These are phyloP conservation scores for Solanum clarkiae DNA, from an alignment of 257 asterid species.

Conservation along the genomic window DNA sequence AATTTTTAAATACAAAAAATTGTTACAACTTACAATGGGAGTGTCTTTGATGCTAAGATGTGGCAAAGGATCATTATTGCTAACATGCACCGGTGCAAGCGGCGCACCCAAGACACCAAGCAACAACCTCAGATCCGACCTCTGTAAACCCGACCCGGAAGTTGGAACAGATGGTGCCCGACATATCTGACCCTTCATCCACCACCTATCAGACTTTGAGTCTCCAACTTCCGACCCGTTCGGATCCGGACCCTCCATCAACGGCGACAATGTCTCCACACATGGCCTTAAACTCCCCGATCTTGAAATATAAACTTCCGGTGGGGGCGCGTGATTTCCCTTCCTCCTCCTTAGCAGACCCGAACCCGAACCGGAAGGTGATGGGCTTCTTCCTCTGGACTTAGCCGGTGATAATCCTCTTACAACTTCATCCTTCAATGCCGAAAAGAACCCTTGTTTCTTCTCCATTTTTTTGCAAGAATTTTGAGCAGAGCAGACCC, in stretches of 20 bases:
- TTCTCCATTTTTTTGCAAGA: conserved; percentile 32
- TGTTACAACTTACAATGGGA: conserved; percentile 10
- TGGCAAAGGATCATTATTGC: conserved; percentile 38
- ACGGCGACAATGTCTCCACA: conserved; percentile 42
- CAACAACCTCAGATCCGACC: conserved; percentile 72
- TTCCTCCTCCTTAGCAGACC: conserved; percentile 47
- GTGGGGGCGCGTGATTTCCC: conserved; percentile 24
- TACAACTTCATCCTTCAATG: conserved; percentile 54
- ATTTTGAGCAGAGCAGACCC: conserved; percentile 6
- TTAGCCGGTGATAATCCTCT: conserved; percentile 60
- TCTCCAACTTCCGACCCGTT: conserved; percentile 36
- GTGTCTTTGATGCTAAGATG: conserved; percentile 20
- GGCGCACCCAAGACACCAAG: conserved; percentile 82
- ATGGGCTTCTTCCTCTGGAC: conserved; percentile 44
- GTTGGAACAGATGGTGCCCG: conserved; percentile 21
- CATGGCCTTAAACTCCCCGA: conserved; percentile 55
- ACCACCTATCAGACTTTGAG: conserved; percentile 39
- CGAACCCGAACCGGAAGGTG: conserved; percentile 54
- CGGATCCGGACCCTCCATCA: conserved; percentile 64
- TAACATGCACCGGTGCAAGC: conserved; percentile 75
- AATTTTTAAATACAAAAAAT: not conserved
- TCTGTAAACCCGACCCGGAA: conserved; percentile 35
- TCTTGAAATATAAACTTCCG: conserved; percentile 40
- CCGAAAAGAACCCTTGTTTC: conserved; percentile 56
- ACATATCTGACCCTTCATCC: conserved; percentile 34